Evolutionary conservation across 2,329 filamentous ascomycete genomes (phyloP).

Genomic region (Colletotrichum karsti): DNA sequence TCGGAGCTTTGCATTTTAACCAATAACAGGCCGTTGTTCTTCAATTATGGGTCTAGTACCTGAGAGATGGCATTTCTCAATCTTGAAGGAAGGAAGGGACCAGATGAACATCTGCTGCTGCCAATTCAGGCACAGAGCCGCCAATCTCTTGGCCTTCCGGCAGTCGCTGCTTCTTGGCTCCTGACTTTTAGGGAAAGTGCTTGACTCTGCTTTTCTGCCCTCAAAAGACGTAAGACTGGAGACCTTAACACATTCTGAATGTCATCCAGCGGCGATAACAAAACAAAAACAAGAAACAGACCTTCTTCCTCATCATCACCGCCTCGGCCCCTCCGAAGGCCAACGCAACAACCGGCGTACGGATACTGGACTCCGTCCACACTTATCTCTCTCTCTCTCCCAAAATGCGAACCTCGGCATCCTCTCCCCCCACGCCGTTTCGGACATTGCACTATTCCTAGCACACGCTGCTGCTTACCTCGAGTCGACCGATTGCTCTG

Average conservation of each 20-base stretch:
- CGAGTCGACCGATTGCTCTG: neutral
- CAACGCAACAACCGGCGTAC: neutral
- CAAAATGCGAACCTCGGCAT: conserved; percentile 18
- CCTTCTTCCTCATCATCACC: neutral
- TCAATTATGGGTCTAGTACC: neutral
- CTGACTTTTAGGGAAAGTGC: neutral
- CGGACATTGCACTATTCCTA: conserved; percentile 18
- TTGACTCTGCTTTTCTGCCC: conserved; percentile 8
- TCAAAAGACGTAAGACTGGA: neutral
- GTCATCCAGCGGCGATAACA: neutral
- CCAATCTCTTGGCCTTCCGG: conserved; percentile 15
- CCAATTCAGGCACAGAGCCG: neutral
- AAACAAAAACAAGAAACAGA: neutral
- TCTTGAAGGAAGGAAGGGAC: too few species aligned
- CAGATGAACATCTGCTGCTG: neutral
- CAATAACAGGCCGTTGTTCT: neutral
- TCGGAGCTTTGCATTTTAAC: neutral
- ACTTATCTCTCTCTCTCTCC: neutral
- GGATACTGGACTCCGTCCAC: neutral
- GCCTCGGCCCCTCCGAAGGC: conserved; percentile 15
- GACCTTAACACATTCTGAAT: neutral
- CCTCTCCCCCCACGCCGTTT: neutral
- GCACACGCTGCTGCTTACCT: neutral
- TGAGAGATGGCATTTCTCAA: too few species aligned
- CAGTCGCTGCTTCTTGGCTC: neutral